A percentile compares a stretch with the other conserved stretches of the same genome.
Conservation (phyloP, 306 rosid species). For the Trifolium pratense region DNA sequence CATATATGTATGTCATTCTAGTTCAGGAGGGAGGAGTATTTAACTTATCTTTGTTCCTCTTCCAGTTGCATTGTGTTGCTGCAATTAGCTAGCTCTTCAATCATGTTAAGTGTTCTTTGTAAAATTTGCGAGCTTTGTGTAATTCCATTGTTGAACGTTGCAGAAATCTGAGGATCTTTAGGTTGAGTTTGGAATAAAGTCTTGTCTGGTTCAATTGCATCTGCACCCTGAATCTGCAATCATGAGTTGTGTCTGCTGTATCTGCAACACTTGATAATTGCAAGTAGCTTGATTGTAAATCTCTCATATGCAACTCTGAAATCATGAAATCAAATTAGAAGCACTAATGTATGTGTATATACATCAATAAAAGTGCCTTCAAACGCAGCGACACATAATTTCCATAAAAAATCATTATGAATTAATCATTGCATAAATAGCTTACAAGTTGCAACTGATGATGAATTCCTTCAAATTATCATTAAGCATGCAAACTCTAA, state of each 20-base stretch:
- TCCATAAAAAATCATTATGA: conserved; percentile 23
- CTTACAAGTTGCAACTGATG: conserved; percentile 6
- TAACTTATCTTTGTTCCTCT: conserved; percentile 26
- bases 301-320: conserved; percentile 10
- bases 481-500: conserved; percentile 6
- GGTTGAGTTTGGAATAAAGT: conserved; percentile 42
- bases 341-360: neutral
- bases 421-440: conserved; percentile 12
- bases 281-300: neutral
- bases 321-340: conserved; percentile 27
- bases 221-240: conserved; percentile 16
- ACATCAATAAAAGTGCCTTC: conserved; percentile 2
- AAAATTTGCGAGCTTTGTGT: conserved; percentile 48
- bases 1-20: neutral
- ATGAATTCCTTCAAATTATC: neutral
- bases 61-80: conserved; percentile 55
- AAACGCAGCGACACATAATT: conserved; percentile 23
- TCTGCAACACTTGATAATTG: conserved; percentile 9
- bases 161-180: conserved; percentile 39
- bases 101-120: conserved; percentile 54
- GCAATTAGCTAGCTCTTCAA: conserved; percentile 48
- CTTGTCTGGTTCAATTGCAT: conserved; percentile 42
- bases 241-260: conserved; percentile 10
- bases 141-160: conserved; percentile 40
- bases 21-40: conserved; percentile 1